Percentiles rank a stretch among this genome's conserved stretches.
These are phyloP conservation scores for Trametes sanguinea DNA, from an alignment of 768 basidiomycete genomes.

Conservation along the genomic window DNA sequence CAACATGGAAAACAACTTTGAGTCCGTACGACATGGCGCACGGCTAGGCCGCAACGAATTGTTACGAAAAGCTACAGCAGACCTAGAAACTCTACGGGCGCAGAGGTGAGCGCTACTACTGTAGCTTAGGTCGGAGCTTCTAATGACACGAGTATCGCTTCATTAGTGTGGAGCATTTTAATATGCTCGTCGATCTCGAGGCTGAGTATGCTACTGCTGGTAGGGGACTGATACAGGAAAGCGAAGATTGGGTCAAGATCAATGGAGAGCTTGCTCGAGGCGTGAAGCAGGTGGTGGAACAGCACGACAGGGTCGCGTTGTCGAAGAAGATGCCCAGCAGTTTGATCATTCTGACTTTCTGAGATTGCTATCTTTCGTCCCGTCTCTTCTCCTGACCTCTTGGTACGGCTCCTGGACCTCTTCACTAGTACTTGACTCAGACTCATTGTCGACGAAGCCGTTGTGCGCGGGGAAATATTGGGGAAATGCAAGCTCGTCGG, in stretches of 20 bases:
- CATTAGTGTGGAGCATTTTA: slow-evolving; percentile 51
- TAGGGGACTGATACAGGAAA: slow-evolving; percentile 40
- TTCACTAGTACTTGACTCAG: too few relatives aligned
- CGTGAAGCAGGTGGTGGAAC: slow-evolving; percentile 43
- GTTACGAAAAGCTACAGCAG: slow-evolving; percentile 45
- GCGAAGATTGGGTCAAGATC: slow-evolving; percentile 46
- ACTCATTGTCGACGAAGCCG: too few relatives aligned
- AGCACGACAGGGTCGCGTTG: slow-evolving; percentile 50
- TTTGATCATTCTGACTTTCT: slow-evolving; percentile 28
- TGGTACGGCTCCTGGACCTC: too few relatives aligned
- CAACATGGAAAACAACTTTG: slow-evolving; percentile 50
- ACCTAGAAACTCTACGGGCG: slow-evolving; percentile 46
- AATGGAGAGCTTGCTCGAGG: slow-evolving; percentile 39
- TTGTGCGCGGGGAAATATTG: too few relatives aligned
- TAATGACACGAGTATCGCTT: background rate
- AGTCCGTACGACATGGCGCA: slow-evolving; percentile 48
- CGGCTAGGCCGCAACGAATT: slow-evolving; percentile 48
- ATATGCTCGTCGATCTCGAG: slow-evolving; percentile 56
- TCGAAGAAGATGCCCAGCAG: slow-evolving; percentile 52
- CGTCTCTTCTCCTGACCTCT: too few relatives aligned
- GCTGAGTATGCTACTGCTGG: slow-evolving; percentile 50
- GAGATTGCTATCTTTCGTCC: background rate
- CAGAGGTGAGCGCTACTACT: slow-evolving; percentile 41
- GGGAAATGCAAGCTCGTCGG: too few relatives aligned
- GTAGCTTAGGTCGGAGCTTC: background rate